phyloP scores from a whole-genome alignment of 2,329 filamentous ascomycete species.

The Ceratocystis huliohia region DNA sequence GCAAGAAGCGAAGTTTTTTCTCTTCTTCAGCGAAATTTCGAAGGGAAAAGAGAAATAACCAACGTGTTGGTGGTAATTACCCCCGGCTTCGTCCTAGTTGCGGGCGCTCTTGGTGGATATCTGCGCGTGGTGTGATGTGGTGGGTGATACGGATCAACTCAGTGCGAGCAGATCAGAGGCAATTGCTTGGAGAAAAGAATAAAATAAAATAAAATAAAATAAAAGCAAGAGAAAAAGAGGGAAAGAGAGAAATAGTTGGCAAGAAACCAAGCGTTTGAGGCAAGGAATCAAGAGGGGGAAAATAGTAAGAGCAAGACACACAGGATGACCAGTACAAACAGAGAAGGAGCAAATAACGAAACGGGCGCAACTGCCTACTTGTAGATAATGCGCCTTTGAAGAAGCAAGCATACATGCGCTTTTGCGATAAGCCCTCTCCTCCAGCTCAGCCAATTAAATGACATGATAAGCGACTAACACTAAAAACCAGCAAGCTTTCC shows the following conservation, averaged over 20 bases:
- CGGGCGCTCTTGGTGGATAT: background rate
- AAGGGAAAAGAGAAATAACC: background rate
- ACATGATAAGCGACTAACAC: background rate
- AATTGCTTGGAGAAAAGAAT: background rate
- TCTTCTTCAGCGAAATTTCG: background rate
- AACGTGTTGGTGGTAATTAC: background rate
- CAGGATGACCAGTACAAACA: background rate
- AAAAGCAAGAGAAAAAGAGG: no score
- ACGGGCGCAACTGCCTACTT: background rate
- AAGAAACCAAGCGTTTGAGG: no score
- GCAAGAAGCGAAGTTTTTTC: background rate
- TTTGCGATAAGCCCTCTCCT: background rate
- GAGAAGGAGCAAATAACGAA: background rate
- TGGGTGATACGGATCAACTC: background rate
- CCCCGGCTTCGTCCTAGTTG: constrained; percentile 5
- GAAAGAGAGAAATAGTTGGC: no score
- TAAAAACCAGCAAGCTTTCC: background rate
- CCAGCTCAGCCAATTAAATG: background rate
- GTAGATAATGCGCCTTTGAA: background rate
- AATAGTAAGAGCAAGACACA: background rate
- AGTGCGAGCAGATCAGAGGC: background rate
- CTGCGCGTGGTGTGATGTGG: no score
- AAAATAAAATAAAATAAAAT: no score
- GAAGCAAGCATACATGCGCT: no score
- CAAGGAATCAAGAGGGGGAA: background rate